These are phyloP conservation scores for Camellia lanceoleosa DNA, from an alignment of 148 eudicot genomes.

Conservation along the genomic window DNA sequence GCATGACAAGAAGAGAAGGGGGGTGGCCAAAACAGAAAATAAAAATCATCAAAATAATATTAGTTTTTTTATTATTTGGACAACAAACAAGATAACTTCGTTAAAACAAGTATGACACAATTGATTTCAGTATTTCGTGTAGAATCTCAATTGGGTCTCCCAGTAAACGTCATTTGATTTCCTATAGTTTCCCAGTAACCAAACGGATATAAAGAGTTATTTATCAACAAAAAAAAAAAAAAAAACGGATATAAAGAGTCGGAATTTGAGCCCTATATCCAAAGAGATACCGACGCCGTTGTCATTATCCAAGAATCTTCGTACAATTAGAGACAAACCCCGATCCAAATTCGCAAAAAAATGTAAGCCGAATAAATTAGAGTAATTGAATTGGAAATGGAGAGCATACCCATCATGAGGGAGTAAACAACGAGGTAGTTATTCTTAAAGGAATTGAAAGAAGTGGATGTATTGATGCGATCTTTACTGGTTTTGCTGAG, in stretches of 20 bases:
- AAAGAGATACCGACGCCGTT: background rate
- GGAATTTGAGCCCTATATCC: background rate
- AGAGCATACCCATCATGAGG: constrained; percentile 68
- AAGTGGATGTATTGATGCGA: constrained; percentile 54
- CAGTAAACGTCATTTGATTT: too few relatives aligned
- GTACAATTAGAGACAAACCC: background rate
- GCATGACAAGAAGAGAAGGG: too few relatives aligned
- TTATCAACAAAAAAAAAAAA: too few relatives aligned
- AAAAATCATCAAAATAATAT: too few relatives aligned
- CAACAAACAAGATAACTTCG: too few relatives aligned
- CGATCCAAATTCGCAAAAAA: background rate
- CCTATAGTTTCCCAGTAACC: too few relatives aligned
- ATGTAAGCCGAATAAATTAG: background rate
- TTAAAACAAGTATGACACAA: too few relatives aligned
- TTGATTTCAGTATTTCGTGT: too few relatives aligned
- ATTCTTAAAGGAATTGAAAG: constrained; percentile 73
- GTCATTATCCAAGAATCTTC: background rate
- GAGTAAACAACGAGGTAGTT: constrained; percentile 74
- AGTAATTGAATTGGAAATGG: background rate
- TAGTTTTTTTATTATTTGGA: too few relatives aligned
- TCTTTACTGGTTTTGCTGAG: constrained; percentile 68
- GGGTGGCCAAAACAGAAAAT: too few relatives aligned
- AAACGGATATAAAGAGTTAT: too few relatives aligned
- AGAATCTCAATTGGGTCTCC: background rate
- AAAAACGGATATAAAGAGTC: too few relatives aligned